Evolutionary conservation across 2,329 filamentous ascomycete genomes (phyloP).

Genomic region (Mollisia scopiformis): DNA sequence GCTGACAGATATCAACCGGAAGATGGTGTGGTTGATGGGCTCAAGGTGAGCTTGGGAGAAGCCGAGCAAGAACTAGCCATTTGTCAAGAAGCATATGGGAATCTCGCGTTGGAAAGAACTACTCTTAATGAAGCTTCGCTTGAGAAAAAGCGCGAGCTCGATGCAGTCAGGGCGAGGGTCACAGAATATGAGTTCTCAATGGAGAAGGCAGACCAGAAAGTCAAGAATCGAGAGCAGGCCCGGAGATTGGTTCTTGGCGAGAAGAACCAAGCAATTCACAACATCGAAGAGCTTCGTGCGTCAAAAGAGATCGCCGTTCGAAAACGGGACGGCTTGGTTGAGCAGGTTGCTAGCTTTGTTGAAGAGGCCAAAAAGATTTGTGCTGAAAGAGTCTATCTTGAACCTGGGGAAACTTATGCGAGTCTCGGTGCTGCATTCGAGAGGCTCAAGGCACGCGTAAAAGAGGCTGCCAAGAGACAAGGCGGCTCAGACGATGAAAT

Average conservation of each 20-base stretch:
- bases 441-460: slow-evolving; percentile 60
- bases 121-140: slow-evolving; percentile 46
- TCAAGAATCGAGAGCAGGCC: slow-evolving; percentile 49
- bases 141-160: slow-evolving; percentile 39
- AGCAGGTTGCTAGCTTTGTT: slow-evolving; percentile 55
- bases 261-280: slow-evolving; percentile 63
- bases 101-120: slow-evolving; percentile 51
- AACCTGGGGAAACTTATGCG: slow-evolving; percentile 63
- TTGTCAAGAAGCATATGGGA: slow-evolving; percentile 58
- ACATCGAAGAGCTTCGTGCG: slow-evolving; percentile 50
- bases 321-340: slow-evolving; percentile 50
- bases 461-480: slow-evolving; percentile 54
- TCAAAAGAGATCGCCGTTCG: slow-evolving; percentile 49
- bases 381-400: slow-evolving; percentile 59
- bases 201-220: slow-evolving; percentile 58
- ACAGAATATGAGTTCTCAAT: slow-evolving; percentile 45
- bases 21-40: slow-evolving; percentile 64
- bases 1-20: slow-evolving; percentile 70
- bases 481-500: slow-evolving; percentile 70
- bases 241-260: slow-evolving; percentile 57
- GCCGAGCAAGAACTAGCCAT: slow-evolving; percentile 47
- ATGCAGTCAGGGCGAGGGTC: slow-evolving; percentile 44
- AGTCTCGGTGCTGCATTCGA: slow-evolving; percentile 58
- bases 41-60: slow-evolving; percentile 61
- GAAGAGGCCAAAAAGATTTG: slow-evolving; percentile 57